phyloP scores from a whole-genome alignment of 345 rosid species.

The Rhizophora apiculata region DNA sequence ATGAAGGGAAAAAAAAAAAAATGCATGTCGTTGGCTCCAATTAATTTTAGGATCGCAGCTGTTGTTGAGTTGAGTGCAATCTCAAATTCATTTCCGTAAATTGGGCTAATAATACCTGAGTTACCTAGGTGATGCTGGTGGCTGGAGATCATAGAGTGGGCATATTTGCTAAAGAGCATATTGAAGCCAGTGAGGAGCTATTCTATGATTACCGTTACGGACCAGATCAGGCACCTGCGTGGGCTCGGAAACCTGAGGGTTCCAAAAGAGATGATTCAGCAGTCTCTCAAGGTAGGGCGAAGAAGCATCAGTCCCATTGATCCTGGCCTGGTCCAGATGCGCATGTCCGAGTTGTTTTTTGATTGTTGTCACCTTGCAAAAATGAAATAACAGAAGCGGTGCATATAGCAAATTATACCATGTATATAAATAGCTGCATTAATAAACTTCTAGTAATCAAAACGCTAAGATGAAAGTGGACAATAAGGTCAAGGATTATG shows the following conservation, averaged over 20 bases:
- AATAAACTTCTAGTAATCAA: no score
- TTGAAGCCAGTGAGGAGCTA: slow-evolving; percentile 92
- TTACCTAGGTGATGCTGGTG: slow-evolving; percentile 85
- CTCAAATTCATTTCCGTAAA: slow-evolving; percentile 5
- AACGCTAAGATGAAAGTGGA: no score
- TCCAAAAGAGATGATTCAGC: slow-evolving; percentile 74
- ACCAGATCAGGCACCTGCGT: slow-evolving; percentile 92
- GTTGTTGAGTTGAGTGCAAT: background rate
- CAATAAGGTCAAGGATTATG: no score
- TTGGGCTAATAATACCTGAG: slow-evolving; percentile 8
- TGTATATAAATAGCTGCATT: no score
- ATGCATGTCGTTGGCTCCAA: no score
- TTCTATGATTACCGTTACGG: slow-evolving; percentile 96
- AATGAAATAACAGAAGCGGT: background rate
- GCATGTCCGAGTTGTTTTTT: background rate
- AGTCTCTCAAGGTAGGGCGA: slow-evolving; percentile 80
- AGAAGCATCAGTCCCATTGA: slow-evolving; percentile 97
- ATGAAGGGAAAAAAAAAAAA: no score
- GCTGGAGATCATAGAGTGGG: slow-evolving; percentile 99
- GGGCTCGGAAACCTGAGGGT: slow-evolving; percentile 97
- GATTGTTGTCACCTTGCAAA: background rate
- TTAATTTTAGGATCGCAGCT: no score
- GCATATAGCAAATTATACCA: background rate
- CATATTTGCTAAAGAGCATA: slow-evolving; percentile 87
- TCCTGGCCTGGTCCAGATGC: slow-evolving; percentile 1